Evolutionary conservation across 257 asterid species (phyloP).

Genomic region (Anisodus tanguticus): DNA sequence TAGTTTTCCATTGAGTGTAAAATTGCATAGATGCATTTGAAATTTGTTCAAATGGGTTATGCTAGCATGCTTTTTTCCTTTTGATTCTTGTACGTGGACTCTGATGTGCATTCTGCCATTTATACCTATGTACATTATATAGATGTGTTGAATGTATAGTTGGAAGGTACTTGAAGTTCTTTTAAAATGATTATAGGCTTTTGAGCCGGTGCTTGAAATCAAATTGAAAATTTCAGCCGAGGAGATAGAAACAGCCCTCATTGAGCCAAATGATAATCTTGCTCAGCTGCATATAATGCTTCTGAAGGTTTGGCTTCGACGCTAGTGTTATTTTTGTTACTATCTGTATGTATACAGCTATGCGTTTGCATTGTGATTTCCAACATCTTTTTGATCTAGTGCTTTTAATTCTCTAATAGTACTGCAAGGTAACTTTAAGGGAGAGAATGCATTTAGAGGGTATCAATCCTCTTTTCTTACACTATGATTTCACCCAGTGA

Average conservation of each 20-base stretch:
- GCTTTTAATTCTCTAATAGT: background rate
- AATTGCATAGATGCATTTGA: background rate
- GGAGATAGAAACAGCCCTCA: constrained; percentile 79
- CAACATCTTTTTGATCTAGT: constrained; percentile 24
- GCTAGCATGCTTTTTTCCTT: background rate
- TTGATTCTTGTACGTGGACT: background rate
- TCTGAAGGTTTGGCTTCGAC: constrained; percentile 57
- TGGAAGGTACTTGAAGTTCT: constrained; percentile 23
- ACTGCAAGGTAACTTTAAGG: constrained; percentile 9
- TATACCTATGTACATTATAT: constrained; percentile 6
- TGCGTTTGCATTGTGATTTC: background rate
- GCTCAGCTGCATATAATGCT: constrained; percentile 74
- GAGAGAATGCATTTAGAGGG: constrained; percentile 10
- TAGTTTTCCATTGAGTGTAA: background rate
- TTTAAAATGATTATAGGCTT: constrained; percentile 51
- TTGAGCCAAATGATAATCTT: constrained; percentile 66
- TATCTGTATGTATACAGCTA: constrained; percentile 7
- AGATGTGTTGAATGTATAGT: background rate
- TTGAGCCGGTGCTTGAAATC: constrained; percentile 62
- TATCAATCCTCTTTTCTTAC: background rate
- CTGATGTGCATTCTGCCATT: background rate
- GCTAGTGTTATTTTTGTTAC: background rate
- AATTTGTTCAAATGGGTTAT: background rate
- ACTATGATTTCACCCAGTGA: background rate
- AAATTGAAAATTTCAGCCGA: constrained; percentile 76